Conservation (phyloP, 2,329 filamentous ascomycete genomes). For the Colletotrichum somersetense region DNA sequence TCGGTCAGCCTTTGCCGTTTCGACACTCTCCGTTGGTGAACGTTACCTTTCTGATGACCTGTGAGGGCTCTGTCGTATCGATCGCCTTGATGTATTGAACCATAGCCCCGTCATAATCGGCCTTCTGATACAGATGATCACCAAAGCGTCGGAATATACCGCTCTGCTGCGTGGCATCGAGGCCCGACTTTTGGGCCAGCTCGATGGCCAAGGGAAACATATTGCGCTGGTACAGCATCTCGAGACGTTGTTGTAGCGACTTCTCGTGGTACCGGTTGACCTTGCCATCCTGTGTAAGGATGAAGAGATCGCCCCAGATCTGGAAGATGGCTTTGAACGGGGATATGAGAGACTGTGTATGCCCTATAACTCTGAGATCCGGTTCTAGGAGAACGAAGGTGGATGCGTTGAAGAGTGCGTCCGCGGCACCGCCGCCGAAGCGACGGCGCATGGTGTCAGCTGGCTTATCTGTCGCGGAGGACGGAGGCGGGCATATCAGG, state of each 20-base stretch:
- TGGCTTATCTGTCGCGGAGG: conserved; percentile 63
- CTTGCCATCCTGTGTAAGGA: conserved; percentile 94
- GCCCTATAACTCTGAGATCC: conserved; percentile 88
- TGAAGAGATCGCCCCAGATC: conserved; percentile 91
- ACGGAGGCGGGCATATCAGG: conserved; percentile 80
- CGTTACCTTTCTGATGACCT: conserved; percentile 88
- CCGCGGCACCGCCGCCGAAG: conserved; percentile 77
- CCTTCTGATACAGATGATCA: conserved; percentile 93
- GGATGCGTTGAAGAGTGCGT: conserved; percentile 86
- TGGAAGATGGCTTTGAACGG: conserved; percentile 84
- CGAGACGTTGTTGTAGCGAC: conserved; percentile 87
- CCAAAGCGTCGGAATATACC: conserved; percentile 94
- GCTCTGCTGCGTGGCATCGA: conserved; percentile 86
- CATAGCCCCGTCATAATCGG: conserved; percentile 98
- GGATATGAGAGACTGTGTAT: conserved; percentile 86
- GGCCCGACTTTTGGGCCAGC: conserved; percentile 87
- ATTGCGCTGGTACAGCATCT: conserved; percentile 94
- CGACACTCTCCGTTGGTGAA: rapidly evolving
- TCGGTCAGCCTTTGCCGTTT: conserved; percentile 46
- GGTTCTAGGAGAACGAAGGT: conserved; percentile 94
- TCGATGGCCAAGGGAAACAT: conserved; percentile 93
- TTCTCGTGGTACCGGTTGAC: conserved; percentile 93
- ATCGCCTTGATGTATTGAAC: conserved; percentile 97
- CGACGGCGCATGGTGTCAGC: conserved; percentile 75
- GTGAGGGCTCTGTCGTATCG: conserved; percentile 94